phyloP scores from a whole-genome alignment of 305 asterid genomes.

The Ajuga reptans region DNA sequence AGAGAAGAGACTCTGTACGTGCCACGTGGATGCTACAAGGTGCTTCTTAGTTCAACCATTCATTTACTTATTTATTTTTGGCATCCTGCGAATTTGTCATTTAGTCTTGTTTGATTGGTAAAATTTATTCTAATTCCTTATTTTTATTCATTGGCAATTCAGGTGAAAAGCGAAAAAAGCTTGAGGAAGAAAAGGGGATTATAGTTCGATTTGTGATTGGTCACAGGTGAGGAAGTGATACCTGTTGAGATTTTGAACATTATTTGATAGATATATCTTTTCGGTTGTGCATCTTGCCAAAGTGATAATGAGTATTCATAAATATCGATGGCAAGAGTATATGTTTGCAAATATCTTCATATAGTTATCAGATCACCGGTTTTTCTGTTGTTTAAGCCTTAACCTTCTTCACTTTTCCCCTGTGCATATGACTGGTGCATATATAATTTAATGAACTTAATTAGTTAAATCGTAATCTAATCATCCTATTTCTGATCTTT shows the following conservation, averaged over 20 bases:
- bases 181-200: constrained; percentile 82
- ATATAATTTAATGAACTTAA: neutral
- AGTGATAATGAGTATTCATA: neutral
- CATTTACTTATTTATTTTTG: neutral
- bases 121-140: constrained; percentile 1
- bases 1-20: constrained; percentile 77
- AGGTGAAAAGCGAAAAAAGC: constrained; percentile 70
- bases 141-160: constrained; percentile 12
- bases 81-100: constrained; percentile 2
- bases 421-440: neutral
- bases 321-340: neutral
- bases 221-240: constrained; percentile 55
- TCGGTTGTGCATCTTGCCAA: neutral
- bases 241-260: neutral
- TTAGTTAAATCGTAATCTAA: neutral
- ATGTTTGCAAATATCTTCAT: neutral
- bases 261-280: neutral
- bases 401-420: neutral
- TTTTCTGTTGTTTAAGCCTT: neutral
- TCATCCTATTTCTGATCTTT: too few relatives aligned
- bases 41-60: constrained; percentile 21
- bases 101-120: neutral
- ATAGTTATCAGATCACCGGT: neutral
- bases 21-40: constrained; percentile 88
- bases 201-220: constrained; percentile 81